These are phyloP conservation scores for Bacidia rubella DNA, from an alignment of 495 filamentous ascomycete genomes.

Conservation along the genomic window DNA sequence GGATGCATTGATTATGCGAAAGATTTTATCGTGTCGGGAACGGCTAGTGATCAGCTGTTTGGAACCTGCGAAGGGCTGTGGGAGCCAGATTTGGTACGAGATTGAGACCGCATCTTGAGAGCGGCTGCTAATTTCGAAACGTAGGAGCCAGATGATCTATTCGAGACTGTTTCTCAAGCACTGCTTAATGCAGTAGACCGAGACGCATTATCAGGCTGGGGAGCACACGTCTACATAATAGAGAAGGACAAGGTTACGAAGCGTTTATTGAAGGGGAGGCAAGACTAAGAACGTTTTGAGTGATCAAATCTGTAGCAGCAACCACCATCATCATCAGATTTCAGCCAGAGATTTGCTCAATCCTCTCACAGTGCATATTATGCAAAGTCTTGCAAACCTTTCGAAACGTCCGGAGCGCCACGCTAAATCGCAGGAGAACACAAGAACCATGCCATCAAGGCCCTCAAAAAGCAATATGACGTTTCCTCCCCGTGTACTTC, in stretches of 20 bases:
- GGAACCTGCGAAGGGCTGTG: conserved; percentile 97
- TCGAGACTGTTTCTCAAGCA: conserved; percentile 97
- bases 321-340: background rate
- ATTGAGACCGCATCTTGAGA: background rate
- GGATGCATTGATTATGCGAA: conserved; percentile 98
- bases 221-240: conserved; percentile 96
- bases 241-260: conserved; percentile 99
- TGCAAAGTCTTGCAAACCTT: no score
- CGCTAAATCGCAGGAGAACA: background rate
- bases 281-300: conserved; percentile 32
- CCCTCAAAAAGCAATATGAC: conserved; percentile 27
- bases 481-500: conserved; percentile 85
- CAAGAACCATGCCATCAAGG: background rate
- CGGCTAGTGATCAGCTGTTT: conserved; percentile 91
- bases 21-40: conserved; percentile 97
- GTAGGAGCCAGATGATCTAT: conserved; percentile 81
- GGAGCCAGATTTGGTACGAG: conserved; percentile 85
- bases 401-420: background rate
- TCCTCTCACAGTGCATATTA: no score
- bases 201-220: conserved; percentile 94
- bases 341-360: no score
- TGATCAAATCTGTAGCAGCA: background rate
- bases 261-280: conserved; percentile 84
- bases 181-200: conserved; percentile 90
- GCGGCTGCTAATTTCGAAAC: conserved; percentile 18